A percentile compares a stretch with the other conserved stretches of the same genome.
These are phyloP conservation scores for Poa annua DNA, from an alignment of 176 grass and related monocot genomes.

Conservation along the genomic window DNA sequence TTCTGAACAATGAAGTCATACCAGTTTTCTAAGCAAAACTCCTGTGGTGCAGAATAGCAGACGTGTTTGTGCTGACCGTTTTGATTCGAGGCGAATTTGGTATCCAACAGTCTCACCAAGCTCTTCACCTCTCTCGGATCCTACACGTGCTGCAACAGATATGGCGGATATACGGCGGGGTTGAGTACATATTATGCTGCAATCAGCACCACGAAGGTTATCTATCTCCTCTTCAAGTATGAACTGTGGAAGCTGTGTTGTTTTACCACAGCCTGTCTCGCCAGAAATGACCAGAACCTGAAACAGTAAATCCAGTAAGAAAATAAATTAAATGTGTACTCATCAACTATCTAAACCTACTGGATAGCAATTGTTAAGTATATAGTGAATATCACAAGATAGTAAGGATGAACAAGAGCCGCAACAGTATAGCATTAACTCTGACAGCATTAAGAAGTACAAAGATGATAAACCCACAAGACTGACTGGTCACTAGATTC, in stretches of 20 bases:
- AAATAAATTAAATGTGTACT: not conserved
- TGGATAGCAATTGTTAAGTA: not conserved
- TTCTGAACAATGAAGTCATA: conserved; percentile 45
- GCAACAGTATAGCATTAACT: not conserved
- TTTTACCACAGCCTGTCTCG: conserved; percentile 96
- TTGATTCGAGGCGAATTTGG: conserved; percentile 91
- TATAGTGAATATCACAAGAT: conserved; percentile 27
- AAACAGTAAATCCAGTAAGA: conserved; percentile 30
- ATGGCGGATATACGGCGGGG: conserved; percentile 96
- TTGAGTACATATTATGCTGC: conserved; percentile 96
- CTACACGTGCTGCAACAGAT: conserved; percentile 86
- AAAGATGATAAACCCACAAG: not conserved
- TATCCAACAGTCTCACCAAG: conserved; percentile 92
- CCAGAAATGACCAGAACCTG: conserved; percentile 98
- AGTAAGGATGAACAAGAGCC: conserved; percentile 22
- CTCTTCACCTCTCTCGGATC: conserved; percentile 87
- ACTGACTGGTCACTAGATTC: conserved; percentile 7
- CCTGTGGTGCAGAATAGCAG: conserved; percentile 96
- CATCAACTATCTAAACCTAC: conserved; percentile 20
- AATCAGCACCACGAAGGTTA: conserved; percentile 71
- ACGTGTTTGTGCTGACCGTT: conserved; percentile 74
- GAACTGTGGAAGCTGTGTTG: conserved; percentile 95
- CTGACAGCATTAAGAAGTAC: conserved; percentile 7
- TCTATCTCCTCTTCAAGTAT: conserved; percentile 93
- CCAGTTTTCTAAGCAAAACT: conserved; percentile 87